Conservation (phyloP, 192 early-diverging fungal genomes). For the Backusella australiensis region DNA sequence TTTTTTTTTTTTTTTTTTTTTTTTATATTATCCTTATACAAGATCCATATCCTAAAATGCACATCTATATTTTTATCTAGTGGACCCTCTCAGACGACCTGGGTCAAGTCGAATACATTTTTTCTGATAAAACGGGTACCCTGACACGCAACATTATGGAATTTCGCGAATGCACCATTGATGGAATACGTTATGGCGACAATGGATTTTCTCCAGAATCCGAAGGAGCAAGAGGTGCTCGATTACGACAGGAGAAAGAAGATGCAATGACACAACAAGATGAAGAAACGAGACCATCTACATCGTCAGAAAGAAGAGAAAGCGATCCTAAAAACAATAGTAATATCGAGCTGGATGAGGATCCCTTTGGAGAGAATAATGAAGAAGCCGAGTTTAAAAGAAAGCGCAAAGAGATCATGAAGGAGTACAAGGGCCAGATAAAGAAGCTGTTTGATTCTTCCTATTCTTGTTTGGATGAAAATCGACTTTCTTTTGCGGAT, state of each 20-base stretch:
- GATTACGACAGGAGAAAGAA: slow-evolving; percentile 48
- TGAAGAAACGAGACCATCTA: slow-evolving; percentile 38
- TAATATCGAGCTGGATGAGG: slow-evolving; percentile 15
- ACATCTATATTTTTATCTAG: slow-evolving; percentile 20
- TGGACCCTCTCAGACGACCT: slow-evolving; percentile 98
- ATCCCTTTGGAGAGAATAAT: slow-evolving; percentile 30
- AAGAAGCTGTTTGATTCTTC: slow-evolving; percentile 63
- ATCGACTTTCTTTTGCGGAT: slow-evolving; percentile 84
- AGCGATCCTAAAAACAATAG: slow-evolving; percentile 10
- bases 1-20: too few species aligned
- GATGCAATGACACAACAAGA: slow-evolving; percentile 36
- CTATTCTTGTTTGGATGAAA: slow-evolving; percentile 59
- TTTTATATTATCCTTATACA: background rate
- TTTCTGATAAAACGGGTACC: slow-evolving; percentile 97
- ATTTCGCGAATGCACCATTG: slow-evolving; percentile 91
- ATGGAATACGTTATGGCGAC: slow-evolving; percentile 81
- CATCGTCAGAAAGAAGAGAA: slow-evolving; percentile 33
- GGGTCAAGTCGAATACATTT: slow-evolving; percentile 95
- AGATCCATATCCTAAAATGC: background rate
- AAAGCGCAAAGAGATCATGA: slow-evolving; percentile 47
- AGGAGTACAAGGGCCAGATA: slow-evolving; percentile 55
- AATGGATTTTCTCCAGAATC: slow-evolving; percentile 67
- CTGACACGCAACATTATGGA: slow-evolving; percentile 97
- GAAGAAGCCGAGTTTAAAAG: slow-evolving; percentile 22
- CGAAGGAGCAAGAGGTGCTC: slow-evolving; percentile 41